Evolutionary conservation across 2,329 filamentous ascomycete species (phyloP).

Genomic region (Colletotrichum coccodes): DNA sequence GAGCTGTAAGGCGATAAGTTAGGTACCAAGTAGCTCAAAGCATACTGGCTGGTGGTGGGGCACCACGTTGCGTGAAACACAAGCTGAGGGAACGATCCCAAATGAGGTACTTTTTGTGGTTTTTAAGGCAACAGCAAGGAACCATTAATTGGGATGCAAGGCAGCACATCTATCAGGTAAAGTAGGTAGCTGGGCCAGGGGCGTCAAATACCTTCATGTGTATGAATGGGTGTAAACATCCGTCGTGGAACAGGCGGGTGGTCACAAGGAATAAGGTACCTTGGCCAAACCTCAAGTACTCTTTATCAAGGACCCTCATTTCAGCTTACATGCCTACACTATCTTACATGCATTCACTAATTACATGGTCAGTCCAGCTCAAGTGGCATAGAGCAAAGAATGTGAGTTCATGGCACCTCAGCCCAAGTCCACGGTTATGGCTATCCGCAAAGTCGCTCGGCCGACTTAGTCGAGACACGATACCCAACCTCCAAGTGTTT

Average conservation of each 20-base stretch:
- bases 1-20: conserved; percentile 1
- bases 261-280: background rate
- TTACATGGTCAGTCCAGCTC: background rate
- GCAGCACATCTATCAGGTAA: background rate
- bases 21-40: background rate
- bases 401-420: background rate
- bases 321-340: background rate
- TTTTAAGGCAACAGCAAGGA: background rate
- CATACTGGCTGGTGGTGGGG: background rate
- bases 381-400: background rate
- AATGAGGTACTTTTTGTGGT: background rate
- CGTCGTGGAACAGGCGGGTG: background rate
- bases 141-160: background rate
- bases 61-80: background rate
- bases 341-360: too few relatives aligned
- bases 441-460: background rate
- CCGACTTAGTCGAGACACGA: background rate
- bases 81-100: background rate
- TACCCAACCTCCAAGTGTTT: background rate
- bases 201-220: background rate
- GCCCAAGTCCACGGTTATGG: background rate
- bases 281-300: background rate
- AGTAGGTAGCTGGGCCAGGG: background rate
- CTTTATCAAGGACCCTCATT: background rate
- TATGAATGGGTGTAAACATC: background rate